These are phyloP conservation scores for Fraxinus baroniana DNA, from an alignment of 305 asterid species.

Conservation along the genomic window DNA sequence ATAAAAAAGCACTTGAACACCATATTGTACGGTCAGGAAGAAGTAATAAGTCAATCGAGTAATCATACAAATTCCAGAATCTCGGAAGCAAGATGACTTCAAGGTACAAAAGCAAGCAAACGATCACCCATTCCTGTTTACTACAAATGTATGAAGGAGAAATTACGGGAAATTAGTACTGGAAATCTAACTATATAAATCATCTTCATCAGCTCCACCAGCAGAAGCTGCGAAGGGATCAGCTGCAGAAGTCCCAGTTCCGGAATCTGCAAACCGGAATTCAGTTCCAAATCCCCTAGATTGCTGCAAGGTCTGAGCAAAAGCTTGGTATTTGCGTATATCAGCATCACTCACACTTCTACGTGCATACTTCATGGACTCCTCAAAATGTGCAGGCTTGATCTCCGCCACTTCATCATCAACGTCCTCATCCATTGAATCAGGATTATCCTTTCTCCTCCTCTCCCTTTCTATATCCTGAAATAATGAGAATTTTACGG, in stretches of 20 bases:
- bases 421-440: slow-evolving; percentile 44
- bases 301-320: slow-evolving; percentile 59
- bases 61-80: slow-evolving; percentile 2
- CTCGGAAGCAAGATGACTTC: background rate
- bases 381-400: slow-evolving; percentile 52
- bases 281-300: slow-evolving; percentile 50
- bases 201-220: background rate
- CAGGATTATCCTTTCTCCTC: slow-evolving; percentile 38
- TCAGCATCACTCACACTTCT: slow-evolving; percentile 34
- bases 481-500: background rate
- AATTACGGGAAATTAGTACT: background rate
- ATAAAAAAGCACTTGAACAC: background rate
- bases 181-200: background rate
- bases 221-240: background rate
- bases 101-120: slow-evolving; percentile 9
- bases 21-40: background rate
- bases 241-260: slow-evolving; percentile 13
- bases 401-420: slow-evolving; percentile 49
- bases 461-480: background rate
- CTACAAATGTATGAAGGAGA: background rate
- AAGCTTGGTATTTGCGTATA: slow-evolving; percentile 54
- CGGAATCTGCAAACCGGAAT: slow-evolving; percentile 44
- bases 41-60: slow-evolving; percentile 6
- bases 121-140: background rate
- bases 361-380: background rate